Evolutionary conservation across 768 basidiomycete species (phyloP), one percentile per base, ranked within the genome.

Genomic region (Amanita pallidorosea): DNA sequence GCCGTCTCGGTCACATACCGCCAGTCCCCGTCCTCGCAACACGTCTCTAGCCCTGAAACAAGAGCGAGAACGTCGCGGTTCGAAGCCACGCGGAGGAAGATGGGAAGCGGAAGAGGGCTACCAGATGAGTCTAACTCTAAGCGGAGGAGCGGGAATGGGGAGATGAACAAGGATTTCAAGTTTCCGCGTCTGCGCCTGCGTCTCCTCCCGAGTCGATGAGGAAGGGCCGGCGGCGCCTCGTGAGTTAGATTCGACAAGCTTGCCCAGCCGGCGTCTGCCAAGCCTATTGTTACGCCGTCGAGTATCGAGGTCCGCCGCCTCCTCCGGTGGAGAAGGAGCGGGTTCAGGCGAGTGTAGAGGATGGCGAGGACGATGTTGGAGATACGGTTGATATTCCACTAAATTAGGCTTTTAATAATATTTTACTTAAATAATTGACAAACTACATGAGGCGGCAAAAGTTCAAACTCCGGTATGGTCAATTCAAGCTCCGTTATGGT

Each of bases 301-400:
- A 80, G 70, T 47, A 82, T 85, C 11, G 85, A 89, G 60, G 82
- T 89, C 87, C 85, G 3, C 81, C 87, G 0, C 88, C 88, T 3
- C 85, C 87, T 22, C 85, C 84, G 0, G 74, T 86, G 12, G 83
- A 85, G 61, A 88, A 90, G 66, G 84, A 88, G 63, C 68, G 65
- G 31, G 61, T 67, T 47, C 18, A 20, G 23, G 60, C 67, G 54
- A 66, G 64, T n/a, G 58, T 64, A 18, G 82, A 79, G 29, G 76
- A 81, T 7, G 75, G 63, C 0, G 85, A 86, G 34, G 86, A 86
- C 47, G 88, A 88, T 27, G 75, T 88, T 42, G 88, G 86, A 0
- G 84, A 83, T 62, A 88, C 84, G 5, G 86, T 78, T 29, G 87
- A 88, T 58, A 84, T 87, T 55, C 71, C 75, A 36, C 65, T 80